Base-by-base conservation (phyloP, 1,284 basidiomycete species). In the Wallemia ichthyophaga region DNA sequence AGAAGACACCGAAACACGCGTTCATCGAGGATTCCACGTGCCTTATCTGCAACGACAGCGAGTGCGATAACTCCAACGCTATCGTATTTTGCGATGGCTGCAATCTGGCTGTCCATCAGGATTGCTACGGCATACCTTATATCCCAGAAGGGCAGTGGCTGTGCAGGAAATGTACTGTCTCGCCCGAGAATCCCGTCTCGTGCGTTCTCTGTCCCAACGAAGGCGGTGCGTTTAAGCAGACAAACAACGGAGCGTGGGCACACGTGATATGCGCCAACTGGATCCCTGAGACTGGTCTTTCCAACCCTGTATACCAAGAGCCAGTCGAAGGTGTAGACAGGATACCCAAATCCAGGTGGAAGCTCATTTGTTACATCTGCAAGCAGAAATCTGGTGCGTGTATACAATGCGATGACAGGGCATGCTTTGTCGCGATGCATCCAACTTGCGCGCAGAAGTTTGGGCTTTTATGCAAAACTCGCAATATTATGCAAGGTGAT, bases 61-160 rank as follows among this genome's bases (percentile, higher is more conserved):
- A 99, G 66, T 92, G 89, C 63, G 94, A 99, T 71, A 96, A 96
- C 68, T 86, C 84, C 61, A 99, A 98, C 67, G 94, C 91, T 3
- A 99, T 98, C 64, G 92, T 99, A 19, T 99, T 98, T 68, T 99
- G 94, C 69, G 94, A 99, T 68, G 94, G 94, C 0, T 99, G 94
- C 70, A 98, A 98, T 69, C 74, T 99, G 26, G 94, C 94, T 7
- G 92, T 98, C 2, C 94, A 99, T 71, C 94, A 99, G 77, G 92
- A 98, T 69, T 99, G 94, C 67, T 99, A 99, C 69, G 94, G 94
- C 28, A 88, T 99, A 2, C 94, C 94, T 1, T 99, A 98, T 68
- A 96, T 99, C 62, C 94, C 94, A 0, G 94, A 99, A 71, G 94
- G 94, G 0, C 92, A 99, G 70, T 99, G 94, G 94, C 78, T 98